Base-by-base conservation (phyloP, 148 eudicot genomes). In the Rhododendron kiyosumense region DNA sequence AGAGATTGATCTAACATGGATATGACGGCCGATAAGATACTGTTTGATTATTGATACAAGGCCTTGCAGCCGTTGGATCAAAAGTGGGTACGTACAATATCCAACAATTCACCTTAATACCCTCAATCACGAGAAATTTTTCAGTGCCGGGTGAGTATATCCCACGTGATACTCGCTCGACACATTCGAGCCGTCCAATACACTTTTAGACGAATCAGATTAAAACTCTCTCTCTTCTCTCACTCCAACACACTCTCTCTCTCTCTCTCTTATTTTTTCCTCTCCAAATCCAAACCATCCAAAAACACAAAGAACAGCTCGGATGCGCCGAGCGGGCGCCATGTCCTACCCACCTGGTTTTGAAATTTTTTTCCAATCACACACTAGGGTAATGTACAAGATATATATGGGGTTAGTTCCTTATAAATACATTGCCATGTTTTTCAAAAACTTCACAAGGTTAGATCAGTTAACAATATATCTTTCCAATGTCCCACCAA, bases 401-500 rank as follows among this genome's bases (percentile, higher is more conserved):
- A 7, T 46, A 69, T 0, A 28, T 69, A 26, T 26, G 75, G 14
- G 34, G 2, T 26, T 69, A 14, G 0, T 4, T 5, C 20, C 41
- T 14, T 71, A 71, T 71, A 71, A 30, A 71, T 30, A 71, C 38
- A 32, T 30, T 71, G 76, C 38, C 76, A 71, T 32, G 41, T 13
- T 71, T 5, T 30, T 71, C 38, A 13, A 71, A 71, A 15, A 71
- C 76, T 30, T 71, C 41, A 71, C 41, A 4, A 5, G 20, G 38
- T 14, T 41, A 30, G 4, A 8, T n/a, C n/a, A 69, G 36, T 12
- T 30, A 41, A 14, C 8, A 30, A 49, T 52, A 54, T 17, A 46
- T 12, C 84, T 14, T 63, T 38, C 48, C 76, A 71, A 85, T 85
- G 87, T 74, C 69, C 77, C 49, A 51, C 79, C 73, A 36, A 26